Conservation (phyloP, 208 protist genomes). For the Leishmania guyanensis region DNA sequence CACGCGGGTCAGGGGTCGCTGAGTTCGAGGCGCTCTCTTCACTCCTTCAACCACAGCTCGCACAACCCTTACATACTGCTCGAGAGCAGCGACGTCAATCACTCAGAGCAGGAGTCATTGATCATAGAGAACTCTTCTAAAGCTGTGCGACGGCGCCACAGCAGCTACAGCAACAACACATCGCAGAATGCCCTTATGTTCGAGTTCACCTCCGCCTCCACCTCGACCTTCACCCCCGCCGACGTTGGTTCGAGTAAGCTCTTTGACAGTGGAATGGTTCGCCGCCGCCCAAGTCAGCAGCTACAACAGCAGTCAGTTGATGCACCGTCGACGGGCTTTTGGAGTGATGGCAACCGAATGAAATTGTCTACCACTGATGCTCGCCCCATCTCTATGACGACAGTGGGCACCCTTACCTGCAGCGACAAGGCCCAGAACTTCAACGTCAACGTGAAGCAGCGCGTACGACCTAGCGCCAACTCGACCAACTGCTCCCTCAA, state of each 20-base stretch:
- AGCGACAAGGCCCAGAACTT: conserved; percentile 26
- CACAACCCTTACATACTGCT: conserved; percentile 42
- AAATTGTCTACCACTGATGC: conserved; percentile 27
- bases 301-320: neutral
- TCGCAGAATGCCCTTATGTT: conserved; percentile 42
- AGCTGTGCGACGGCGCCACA: conserved; percentile 2
- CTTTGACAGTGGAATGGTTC: conserved; percentile 1
- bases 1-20: conserved; percentile 1
- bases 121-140: neutral
- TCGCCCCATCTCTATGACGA: conserved; percentile 15
- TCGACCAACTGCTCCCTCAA: conserved; percentile 28
- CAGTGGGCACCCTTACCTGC: conserved; percentile 30
- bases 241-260: conserved; percentile 1
- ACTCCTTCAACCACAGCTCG: conserved; percentile 29
- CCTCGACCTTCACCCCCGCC: conserved; percentile 8
- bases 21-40: conserved; percentile 16
- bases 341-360: conserved; percentile 30
- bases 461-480: conserved; percentile 17
- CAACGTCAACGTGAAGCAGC: conserved; percentile 48
- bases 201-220: conserved; percentile 31
- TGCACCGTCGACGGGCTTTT: conserved; percentile 12
- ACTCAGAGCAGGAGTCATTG: neutral
- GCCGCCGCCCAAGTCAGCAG: neutral
- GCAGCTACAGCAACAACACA: conserved; percentile 38
- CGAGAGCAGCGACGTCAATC: conserved; percentile 24